Evolutionary conservation across 1,284 basidiomycete species (phyloP), one percentile per base, ranked within the genome.

Genomic region (Cystobasidium slooffiae): DNA sequence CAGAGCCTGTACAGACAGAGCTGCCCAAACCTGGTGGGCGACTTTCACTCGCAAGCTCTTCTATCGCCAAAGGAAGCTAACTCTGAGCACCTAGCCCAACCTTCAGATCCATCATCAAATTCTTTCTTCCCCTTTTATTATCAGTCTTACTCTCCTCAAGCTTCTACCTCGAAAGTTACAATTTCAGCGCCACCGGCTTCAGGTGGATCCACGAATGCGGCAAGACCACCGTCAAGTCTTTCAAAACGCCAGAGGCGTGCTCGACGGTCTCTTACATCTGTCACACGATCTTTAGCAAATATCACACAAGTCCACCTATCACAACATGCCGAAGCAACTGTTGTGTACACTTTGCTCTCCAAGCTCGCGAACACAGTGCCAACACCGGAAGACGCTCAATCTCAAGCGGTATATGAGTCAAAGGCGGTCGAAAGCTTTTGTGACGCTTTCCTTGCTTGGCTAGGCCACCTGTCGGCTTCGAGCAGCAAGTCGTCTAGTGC

Each of bases 91-190:
- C 2, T 5, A 31, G 31, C 31, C 31, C 31, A 5, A 31, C 31
- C 5, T 31, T 5, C 56, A 59, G n/a, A 6, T 39, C 44, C 44
- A 44, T 7, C 43, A 49, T 3, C 61, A 44, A 16, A 24, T 10
- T 31, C 56, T 16, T 59, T 43, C 20, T 59, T 59, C 56, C 53
- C 61, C 14, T 47, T 63, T n/a, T 63, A 63, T 51, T 12, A 41
- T 10, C 61, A 47, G n/a, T 63, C 44, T 5, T 51, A 47, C 31
- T 12, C 61, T 5, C 61, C 47, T 10, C 43, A 47, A 39, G 61
- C 61, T 31, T 63, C 61, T n/a, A 63, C 61, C 7, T 63, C 61
- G 20, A 49, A 14, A 7, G 61, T 44, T 12, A 8, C 6, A 14
- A 18, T n/a, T 5, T 16, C 44, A 6, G 56, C 56, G 56, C 56